These are phyloP conservation scores for Pisolithus albus DNA, from an alignment of 768 basidiomycete genomes.

Conservation along the genomic window DNA sequence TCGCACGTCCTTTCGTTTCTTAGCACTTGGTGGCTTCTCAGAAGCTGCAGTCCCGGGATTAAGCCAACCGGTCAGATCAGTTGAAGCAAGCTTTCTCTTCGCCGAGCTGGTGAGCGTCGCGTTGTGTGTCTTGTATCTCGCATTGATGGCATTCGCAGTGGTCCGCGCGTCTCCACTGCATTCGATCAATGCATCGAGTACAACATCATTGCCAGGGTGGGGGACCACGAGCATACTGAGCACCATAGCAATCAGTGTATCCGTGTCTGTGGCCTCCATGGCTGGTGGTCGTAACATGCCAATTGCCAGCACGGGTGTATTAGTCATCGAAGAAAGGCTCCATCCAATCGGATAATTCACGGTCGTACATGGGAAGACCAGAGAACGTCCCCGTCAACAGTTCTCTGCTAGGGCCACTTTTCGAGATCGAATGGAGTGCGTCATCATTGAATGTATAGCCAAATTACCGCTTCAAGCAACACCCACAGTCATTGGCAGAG, in stretches of 20 bases:
- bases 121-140: constrained; percentile 9
- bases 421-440: background rate
- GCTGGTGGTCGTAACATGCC: too few relatives aligned
- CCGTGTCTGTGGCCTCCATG: constrained; percentile 46
- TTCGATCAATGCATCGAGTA: constrained; percentile 55
- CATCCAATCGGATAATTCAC: too few relatives aligned
- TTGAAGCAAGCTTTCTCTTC: constrained; percentile 46
- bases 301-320: background rate
- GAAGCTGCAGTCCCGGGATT: constrained; percentile 15
- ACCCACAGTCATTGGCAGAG: too few relatives aligned
- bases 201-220: constrained; percentile 30
- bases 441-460: background rate
- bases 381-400: background rate
- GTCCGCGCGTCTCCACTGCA: constrained; percentile 50
- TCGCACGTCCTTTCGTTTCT: constrained; percentile 9
- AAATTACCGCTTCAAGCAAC: too few relatives aligned
- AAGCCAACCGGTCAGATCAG: constrained; percentile 53
- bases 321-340: background rate
- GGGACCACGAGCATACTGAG: constrained; percentile 43
- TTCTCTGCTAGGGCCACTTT: background rate
- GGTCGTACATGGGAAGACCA: background rate
- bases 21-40: constrained; percentile 14
- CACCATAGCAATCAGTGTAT: constrained; percentile 62
- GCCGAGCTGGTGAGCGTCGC: constrained; percentile 7
- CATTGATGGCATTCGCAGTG: constrained; percentile 39